Conservation (phyloP, 225 moss, liverwort and hornwort genomes). For the Straminergon stramineum region DNA sequence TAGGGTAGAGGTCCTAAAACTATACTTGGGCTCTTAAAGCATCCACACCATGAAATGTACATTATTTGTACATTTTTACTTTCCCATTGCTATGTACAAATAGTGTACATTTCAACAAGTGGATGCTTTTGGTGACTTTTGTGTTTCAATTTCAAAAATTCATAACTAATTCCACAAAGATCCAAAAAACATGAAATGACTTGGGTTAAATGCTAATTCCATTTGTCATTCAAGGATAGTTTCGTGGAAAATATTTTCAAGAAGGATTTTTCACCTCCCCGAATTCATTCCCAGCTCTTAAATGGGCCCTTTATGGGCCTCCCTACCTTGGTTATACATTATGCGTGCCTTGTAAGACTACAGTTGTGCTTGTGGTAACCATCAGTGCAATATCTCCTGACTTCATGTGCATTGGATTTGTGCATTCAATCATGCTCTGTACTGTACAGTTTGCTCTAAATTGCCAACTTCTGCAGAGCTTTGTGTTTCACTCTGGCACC, state of each 20-base stretch:
- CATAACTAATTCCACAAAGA: neutral
- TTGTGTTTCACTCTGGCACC: neutral
- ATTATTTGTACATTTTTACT: neutral
- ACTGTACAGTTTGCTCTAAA: too few species aligned
- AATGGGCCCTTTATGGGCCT: fast-evolving
- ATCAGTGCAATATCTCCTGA: neutral
- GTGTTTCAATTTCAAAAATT: neutral
- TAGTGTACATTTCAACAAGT: neutral
- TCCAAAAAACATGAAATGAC: neutral
- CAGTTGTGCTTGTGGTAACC: too few species aligned
- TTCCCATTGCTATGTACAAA: neutral
- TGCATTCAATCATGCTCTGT: neutral
- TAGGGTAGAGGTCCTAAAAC: neutral
- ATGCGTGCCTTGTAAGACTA: neutral
- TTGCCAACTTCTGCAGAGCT: neutral
- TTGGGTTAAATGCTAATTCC: neutral
- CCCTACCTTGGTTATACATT: neutral
- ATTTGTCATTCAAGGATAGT: fast-evolving
- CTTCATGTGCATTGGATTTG: neutral
- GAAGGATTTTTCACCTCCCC: neutral
- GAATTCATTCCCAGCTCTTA: neutral
- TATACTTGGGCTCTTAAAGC: fast-evolving
- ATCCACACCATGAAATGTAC: neutral
- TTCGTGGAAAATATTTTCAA: too few species aligned
- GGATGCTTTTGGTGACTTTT: fast-evolving